Base-by-base conservation (phyloP, 2,329 filamentous ascomycete species). In the Pseudogymnoascus sp. region DNA sequence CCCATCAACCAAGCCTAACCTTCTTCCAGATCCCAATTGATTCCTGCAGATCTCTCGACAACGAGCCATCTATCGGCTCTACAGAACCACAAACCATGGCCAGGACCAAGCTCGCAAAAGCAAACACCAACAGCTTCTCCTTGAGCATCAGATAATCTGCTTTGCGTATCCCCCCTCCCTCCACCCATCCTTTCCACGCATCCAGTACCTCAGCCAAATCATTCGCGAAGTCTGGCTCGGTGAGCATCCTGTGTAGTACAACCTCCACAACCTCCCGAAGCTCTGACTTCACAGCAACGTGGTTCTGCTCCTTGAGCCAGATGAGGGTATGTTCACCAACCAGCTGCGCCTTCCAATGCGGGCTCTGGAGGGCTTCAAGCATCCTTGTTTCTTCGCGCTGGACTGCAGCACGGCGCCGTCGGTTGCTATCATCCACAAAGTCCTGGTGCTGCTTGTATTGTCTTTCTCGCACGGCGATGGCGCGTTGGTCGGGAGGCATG, bases 1-100 rank as follows among this genome's bases (percentile, higher is more conserved):
- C 14, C 7, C 33, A 28, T 62, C 24, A 82, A 4, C 82, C 82
- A 11, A 84, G 70, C 53, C 82, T 73, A 8, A 84, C 80, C 61
- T 77, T 79, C 66, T 75, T 79, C 82, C 82, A 84, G 70, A 84
- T 76, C 12, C 77, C 69, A 66, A 84, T 66, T 62, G 81, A 84
- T 66, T 85, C 82, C 69, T 84, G 82, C 70, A 85, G 68, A 60
- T 85, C 82, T 72, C 79, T 75, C 3, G 79, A 74, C 62, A 84
- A 64, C 0, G 78, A 78, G 1, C 81, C 81, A 66, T 82, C 80
- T 33, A 75, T 66, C 0, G 78, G 80, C 1, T 70, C 72, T 1
- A 78, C 75, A 0, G 80, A 76, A 53, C 79, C 79, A 62, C 76
- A 76, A 56, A 84, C 77, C 37, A 82, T 65, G 4, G 79, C 77